Evolutionary conservation across 2,329 filamentous ascomycete species (phyloP).

Genomic region (Nothophoma quercina): DNA sequence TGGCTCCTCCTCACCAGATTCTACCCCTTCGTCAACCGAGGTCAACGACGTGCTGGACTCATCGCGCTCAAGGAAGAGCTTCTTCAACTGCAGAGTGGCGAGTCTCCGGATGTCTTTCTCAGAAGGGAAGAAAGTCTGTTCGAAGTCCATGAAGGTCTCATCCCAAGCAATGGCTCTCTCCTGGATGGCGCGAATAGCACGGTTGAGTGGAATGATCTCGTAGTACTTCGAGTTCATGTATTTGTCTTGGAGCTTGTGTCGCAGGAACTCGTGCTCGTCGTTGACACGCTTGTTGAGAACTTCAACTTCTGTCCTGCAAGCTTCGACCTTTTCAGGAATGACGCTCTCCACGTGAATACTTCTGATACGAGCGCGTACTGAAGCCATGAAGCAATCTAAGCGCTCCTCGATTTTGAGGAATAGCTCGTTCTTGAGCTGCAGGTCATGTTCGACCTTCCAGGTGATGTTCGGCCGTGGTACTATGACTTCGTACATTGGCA

Average conservation of each 20-base stretch:
- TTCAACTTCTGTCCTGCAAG: conserved; percentile 84
- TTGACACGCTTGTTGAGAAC: conserved; percentile 77
- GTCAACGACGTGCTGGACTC: conserved; percentile 79
- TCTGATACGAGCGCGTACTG: conserved; percentile 82
- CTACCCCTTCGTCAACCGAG: conserved; percentile 71
- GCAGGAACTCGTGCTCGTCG: conserved; percentile 78
- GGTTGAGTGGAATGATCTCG: conserved; percentile 92
- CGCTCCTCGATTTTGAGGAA: conserved; percentile 82
- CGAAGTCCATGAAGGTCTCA: conserved; percentile 85
- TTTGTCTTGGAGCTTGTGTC: conserved; percentile 82
- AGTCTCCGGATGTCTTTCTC: conserved; percentile 95
- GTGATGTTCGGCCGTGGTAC: conserved; percentile 90
- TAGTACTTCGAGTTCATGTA: conserved; percentile 97
- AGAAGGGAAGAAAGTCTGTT: conserved; percentile 88
- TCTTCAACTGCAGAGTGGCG: conserved; percentile 90
- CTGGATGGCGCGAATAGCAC: conserved; percentile 86
- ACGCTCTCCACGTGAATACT: conserved; percentile 93
- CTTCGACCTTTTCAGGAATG: conserved; percentile 82
- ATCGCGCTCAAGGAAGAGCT: conserved; percentile 88
- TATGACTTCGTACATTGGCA: conserved; percentile 92
- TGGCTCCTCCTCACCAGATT: conserved; percentile 49
- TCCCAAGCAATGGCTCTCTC: conserved; percentile 96
- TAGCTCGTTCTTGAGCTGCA: conserved; percentile 91
- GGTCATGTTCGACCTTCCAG: conserved; percentile 96
- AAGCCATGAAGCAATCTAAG: conserved; percentile 85